These are phyloP conservation scores for Candida fluviatilis DNA, from an alignment of 805 yeast genomes.

Conservation along the genomic window DNA sequence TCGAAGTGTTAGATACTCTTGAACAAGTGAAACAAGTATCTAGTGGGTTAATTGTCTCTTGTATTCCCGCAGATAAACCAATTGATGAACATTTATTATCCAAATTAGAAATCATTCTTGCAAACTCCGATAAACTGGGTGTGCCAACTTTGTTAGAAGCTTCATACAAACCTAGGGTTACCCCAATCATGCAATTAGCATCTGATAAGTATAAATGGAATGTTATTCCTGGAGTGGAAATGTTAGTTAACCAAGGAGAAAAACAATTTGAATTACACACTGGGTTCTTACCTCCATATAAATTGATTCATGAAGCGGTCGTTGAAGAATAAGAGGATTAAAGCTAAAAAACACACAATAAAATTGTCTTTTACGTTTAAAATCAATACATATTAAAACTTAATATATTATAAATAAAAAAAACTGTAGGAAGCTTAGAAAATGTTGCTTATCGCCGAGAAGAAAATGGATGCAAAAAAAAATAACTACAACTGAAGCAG, in stretches of 20 bases:
- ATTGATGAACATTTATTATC: slow-evolving; percentile 49
- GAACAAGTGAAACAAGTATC: slow-evolving; percentile 44
- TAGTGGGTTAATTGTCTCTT: slow-evolving; percentile 61
- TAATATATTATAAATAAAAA: no score
- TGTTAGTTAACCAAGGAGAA: slow-evolving; percentile 91
- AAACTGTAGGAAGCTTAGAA: no score
- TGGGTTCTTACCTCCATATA: slow-evolving; percentile 59
- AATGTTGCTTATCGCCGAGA: no score
- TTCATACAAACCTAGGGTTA: slow-evolving; percentile 85
- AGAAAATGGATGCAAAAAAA: no score
- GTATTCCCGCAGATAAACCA: slow-evolving; percentile 80
- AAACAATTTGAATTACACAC: slow-evolving; percentile 82
- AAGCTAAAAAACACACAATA: background rate
- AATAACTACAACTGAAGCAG: no score
- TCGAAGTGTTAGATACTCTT: slow-evolving; percentile 50
- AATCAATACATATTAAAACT: background rate
- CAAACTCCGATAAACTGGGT: slow-evolving; percentile 34
- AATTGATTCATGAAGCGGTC: slow-evolving; percentile 60
- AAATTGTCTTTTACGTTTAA: background rate
- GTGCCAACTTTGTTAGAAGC: slow-evolving; percentile 75
- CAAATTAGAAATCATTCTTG: slow-evolving; percentile 46
- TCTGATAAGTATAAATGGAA: slow-evolving; percentile 59
- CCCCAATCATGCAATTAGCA: slow-evolving; percentile 84
- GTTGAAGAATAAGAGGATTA: slow-evolving; percentile 14
- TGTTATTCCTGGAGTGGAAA: slow-evolving; percentile 86